These are phyloP conservation scores for Fusarium avenaceum DNA, from an alignment of 2,329 filamentous ascomycete species.

Conservation along the genomic window DNA sequence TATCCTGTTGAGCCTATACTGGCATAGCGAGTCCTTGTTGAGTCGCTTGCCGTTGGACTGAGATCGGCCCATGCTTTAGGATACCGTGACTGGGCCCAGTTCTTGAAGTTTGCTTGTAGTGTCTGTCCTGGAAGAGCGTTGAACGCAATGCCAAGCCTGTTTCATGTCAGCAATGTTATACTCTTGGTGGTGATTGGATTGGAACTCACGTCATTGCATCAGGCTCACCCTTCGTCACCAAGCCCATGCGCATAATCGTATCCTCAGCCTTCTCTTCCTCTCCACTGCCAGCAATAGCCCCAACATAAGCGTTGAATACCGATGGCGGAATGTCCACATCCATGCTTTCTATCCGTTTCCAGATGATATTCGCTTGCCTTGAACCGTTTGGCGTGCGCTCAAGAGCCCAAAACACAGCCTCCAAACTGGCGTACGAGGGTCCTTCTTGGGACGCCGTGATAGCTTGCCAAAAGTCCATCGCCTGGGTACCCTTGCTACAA, in stretches of 20 bases:
- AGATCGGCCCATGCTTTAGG: constrained; percentile 78
- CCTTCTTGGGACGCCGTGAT: constrained; percentile 89
- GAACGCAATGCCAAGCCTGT: constrained; percentile 79
- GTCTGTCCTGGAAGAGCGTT: constrained; percentile 77
- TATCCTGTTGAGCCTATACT: constrained; percentile 64
- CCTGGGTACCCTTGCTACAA: constrained; percentile 74
- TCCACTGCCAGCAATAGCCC: constrained; percentile 80
- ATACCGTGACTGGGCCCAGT: constrained; percentile 79
- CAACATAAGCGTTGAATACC: constrained; percentile 83
- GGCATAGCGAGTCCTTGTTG: constrained; percentile 60
- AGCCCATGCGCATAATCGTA: constrained; percentile 75
- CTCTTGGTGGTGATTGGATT: background rate
- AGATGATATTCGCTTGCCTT: constrained; percentile 74
- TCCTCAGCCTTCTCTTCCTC: constrained; percentile 76
- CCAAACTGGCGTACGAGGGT: constrained; percentile 83
- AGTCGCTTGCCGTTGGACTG: constrained; percentile 63
- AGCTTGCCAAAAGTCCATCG: constrained; percentile 85
- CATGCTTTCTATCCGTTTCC: constrained; percentile 78
- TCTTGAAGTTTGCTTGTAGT: constrained; percentile 77
- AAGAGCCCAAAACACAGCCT: constrained; percentile 84
- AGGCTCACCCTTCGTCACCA: constrained; percentile 75
- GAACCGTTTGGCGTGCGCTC: constrained; percentile 72
- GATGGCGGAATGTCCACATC: constrained; percentile 81
- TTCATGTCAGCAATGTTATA: constrained; percentile 29
- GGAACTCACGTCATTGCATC: constrained; percentile 77